These are phyloP conservation scores for Epichloe scottii DNA, from an alignment of 2,329 filamentous ascomycete genomes.

Conservation along the genomic window DNA sequence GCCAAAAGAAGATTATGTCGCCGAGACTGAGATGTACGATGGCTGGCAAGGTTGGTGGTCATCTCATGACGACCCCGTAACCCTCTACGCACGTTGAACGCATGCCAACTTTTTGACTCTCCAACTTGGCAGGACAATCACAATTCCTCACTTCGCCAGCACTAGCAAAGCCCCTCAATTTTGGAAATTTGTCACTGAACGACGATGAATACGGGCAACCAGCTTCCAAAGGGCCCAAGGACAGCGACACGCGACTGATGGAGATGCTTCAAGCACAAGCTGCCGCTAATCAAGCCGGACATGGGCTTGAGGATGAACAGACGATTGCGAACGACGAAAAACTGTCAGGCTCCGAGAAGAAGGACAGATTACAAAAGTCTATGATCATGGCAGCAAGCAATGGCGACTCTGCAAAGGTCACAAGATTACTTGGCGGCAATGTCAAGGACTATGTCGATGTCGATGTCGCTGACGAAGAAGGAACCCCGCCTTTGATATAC, in stretches of 20 bases:
- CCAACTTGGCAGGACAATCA: constrained; percentile 59
- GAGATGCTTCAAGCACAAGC: constrained; percentile 94
- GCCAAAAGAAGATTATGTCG: constrained; percentile 47
- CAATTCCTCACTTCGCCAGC: constrained; percentile 86
- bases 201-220: constrained; percentile 61
- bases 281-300: constrained; percentile 63
- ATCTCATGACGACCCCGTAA: not conserved
- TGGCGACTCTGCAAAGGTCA: constrained; percentile 74
- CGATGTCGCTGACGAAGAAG: constrained; percentile 82
- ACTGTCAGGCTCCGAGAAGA: constrained; percentile 65
- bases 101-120: constrained; percentile 11
- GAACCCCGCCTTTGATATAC: constrained; percentile 92
- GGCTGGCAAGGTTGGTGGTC: constrained; percentile 72
- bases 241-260: constrained; percentile 80
- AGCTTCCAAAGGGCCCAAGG: constrained; percentile 40
- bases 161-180: constrained; percentile 70
- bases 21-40: constrained; percentile 95
- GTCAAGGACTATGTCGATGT: constrained; percentile 69
- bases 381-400: constrained; percentile 95
- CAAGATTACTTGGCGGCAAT: constrained; percentile 60
- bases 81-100: not conserved
- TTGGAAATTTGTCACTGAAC: constrained; percentile 70
- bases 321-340: constrained; percentile 63
- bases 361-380: constrained; percentile 67
- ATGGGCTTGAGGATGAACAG: constrained; percentile 66